phyloP scores from a whole-genome alignment of 208 protist species.

The Leishmania mexicana region DNA sequence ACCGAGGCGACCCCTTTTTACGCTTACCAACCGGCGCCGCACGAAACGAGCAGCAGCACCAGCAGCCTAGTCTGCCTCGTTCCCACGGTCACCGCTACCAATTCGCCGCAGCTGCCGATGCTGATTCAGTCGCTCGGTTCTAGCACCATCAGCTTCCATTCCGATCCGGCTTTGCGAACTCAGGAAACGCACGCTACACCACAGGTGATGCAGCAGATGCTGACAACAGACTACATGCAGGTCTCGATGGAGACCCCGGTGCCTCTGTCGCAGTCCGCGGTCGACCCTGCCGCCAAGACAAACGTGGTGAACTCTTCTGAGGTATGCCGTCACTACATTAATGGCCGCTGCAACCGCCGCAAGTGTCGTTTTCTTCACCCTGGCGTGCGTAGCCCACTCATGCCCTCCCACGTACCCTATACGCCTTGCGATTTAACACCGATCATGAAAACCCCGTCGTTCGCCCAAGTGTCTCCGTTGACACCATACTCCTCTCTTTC shows the following conservation, averaged over 20 bases:
- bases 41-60: slow-evolving; percentile 10
- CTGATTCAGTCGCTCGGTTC: slow-evolving; percentile 19
- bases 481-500: slow-evolving; percentile 3
- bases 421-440: neutral
- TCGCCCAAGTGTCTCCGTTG: neutral
- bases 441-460: neutral
- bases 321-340: slow-evolving; percentile 61
- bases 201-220: slow-evolving; percentile 9
- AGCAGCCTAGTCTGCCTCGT: slow-evolving; percentile 24
- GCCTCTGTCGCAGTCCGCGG: neutral
- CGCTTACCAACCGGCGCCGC: slow-evolving; percentile 5
- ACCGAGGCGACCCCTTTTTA: slow-evolving; percentile 8
- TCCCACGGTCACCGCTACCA: neutral
- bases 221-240: neutral
- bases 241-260: neutral
- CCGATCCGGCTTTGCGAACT: neutral
- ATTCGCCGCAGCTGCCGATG: slow-evolving; percentile 9
- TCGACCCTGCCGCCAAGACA: slow-evolving; percentile 14
- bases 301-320: slow-evolving; percentile 8
- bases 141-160: neutral
- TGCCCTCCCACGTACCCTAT: neutral
- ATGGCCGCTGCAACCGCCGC: slow-evolving; percentile 66
- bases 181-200: slow-evolving; percentile 8
- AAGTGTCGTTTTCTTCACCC: slow-evolving; percentile 72
- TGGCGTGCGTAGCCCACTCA: slow-evolving; percentile 6